These are phyloP conservation scores for Termitomyces sp. DNA, from an alignment of 768 basidiomycete species.

Conservation along the genomic window DNA sequence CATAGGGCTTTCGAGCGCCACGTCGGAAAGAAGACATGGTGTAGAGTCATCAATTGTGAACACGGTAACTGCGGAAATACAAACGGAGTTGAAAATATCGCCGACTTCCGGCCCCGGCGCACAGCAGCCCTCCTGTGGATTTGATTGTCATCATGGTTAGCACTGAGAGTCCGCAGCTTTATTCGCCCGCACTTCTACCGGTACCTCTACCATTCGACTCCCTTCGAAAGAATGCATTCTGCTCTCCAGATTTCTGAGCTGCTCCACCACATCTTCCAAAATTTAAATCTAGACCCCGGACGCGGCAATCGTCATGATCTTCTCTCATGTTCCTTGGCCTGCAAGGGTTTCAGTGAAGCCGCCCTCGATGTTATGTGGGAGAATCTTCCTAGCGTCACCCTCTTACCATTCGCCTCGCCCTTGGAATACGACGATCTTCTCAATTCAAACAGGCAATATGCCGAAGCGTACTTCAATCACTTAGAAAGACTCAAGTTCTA, in stretches of 20 bases:
- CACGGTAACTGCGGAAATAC: conserved; percentile 14
- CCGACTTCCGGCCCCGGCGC: no score
- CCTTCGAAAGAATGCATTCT: not conserved
- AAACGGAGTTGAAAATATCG: conserved; percentile 17
- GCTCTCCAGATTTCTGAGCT: conserved; percentile 6
- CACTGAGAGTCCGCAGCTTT: no score
- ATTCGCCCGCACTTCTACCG: no score
- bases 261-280: not conserved
- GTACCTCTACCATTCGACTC: no score
- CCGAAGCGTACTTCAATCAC: not conserved
- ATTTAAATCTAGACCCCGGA: not conserved
- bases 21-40: conserved; percentile 5
- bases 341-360: conserved; percentile 4
- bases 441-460: not conserved
- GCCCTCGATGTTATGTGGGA: conserved; percentile 10
- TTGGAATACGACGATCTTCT: not conserved
- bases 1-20: conserved; percentile 1
- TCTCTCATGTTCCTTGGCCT: conserved; percentile 6
- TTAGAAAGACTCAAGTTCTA: conserved; percentile 9
- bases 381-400: not conserved
- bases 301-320: not conserved
- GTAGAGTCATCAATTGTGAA: not conserved
- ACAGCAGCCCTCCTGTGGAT: no score
- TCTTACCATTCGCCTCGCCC: conserved; percentile 3
- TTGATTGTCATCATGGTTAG: no score